A percentile compares a stretch with the other conserved stretches of the same genome.
phyloP scores from a whole-genome alignment of 257 asterid genomes.

The Fraxinus americana region DNA sequence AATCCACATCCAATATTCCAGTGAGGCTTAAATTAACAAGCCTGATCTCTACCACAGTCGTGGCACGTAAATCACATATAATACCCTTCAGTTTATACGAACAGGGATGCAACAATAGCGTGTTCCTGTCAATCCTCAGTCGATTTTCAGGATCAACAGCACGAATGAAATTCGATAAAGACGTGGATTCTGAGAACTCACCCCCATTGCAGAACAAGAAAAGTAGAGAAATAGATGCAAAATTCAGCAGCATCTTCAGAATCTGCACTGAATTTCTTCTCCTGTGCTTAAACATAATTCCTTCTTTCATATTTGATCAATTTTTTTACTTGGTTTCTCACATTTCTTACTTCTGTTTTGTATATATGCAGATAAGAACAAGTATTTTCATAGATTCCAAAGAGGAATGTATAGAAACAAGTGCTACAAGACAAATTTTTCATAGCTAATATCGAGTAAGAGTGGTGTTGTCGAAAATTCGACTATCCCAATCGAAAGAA shows the following conservation, averaged over 20 bases:
- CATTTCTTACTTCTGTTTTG: neutral
- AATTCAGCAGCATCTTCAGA: neutral
- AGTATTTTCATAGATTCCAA: neutral
- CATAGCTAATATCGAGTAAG: neutral
- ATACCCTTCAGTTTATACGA: conserved; percentile 19
- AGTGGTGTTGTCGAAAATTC: no score
- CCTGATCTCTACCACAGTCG: conserved; percentile 14
- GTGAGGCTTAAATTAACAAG: conserved; percentile 22
- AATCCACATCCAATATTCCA: conserved; percentile 31
- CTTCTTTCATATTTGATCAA: neutral
- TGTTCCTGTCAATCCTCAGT: neutral
- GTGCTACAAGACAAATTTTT: neutral
- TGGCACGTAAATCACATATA: conserved; percentile 4
- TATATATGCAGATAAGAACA: neutral
- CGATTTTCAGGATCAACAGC: conserved; percentile 37
- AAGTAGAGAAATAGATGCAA: neutral
- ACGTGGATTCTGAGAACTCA: conserved; percentile 15
- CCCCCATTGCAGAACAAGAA: conserved; percentile 14
- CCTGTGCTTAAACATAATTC: neutral
- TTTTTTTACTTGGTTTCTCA: neutral
- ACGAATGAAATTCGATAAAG: conserved; percentile 24
- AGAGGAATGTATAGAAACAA: neutral
- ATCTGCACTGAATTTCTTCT: neutral
- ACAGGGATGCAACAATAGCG: neutral
- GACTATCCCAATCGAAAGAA: no score